Evolutionary conservation across 768 basidiomycete genomes (phyloP).

Genomic region (Suillus clintonianus): DNA sequence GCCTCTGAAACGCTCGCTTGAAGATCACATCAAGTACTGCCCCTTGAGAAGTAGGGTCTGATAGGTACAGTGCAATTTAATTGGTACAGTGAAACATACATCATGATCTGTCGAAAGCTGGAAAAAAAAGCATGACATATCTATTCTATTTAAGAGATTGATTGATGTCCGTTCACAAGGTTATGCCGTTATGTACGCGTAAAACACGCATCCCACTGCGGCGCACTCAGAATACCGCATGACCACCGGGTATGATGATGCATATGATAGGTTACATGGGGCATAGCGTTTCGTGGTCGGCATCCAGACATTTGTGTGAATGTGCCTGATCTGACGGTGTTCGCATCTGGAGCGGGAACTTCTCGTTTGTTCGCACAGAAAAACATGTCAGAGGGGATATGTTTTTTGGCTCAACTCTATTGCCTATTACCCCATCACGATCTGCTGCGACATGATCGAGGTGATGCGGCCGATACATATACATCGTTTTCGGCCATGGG

Average conservation of each 20-base stretch:
- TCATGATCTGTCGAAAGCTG: too few species aligned
- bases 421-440: neutral
- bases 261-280: neutral
- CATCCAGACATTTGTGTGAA: neutral
- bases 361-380: neutral
- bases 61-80: neutral
- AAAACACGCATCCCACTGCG: neutral
- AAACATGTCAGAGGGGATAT: neutral
- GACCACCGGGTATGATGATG: neutral
- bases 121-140: too few species aligned
- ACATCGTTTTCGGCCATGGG: neutral
- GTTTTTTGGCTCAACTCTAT: neutral
- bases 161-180: neutral
- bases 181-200: neutral
- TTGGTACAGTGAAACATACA: neutral
- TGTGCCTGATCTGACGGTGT: neutral
- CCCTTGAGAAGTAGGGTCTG: neutral
- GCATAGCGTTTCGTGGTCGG: too few species aligned
- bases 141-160: too few species aligned
- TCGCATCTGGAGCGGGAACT: neutral
- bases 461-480: neutral
- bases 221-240: neutral
- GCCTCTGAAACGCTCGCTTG: neutral
- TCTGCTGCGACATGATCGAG: neutral
- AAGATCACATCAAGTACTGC: neutral